Evolutionary conservation across 129 eudicot genomes (phyloP), one percentile per base, ranked within the genome.

Genomic region (Ambrosia artemisiifolia): DNA sequence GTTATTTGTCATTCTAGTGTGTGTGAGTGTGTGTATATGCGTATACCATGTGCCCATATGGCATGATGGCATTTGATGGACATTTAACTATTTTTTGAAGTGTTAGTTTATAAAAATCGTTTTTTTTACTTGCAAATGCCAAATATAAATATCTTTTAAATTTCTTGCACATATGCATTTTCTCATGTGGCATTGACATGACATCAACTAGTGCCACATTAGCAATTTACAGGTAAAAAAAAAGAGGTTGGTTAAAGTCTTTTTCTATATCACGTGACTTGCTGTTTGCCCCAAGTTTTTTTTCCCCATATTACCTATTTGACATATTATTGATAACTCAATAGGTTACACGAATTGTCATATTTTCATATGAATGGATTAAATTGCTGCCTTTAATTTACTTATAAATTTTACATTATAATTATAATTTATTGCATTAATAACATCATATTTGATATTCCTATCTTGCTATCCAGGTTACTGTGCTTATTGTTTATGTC

Each of bases 401-500:
- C 67, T 42, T 30, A n/a, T 65, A 65, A 10, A 50, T 53, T 77
- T 76, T 19, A 60, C 71, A 24, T 48, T 60, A 11, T 48, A 24
- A 24, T 24, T 24, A n/a, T 24, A 35, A 69, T 70, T 59, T 19
- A 55, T 55, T 36, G 46, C 47, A 49, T 28, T 47, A 34, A 36
- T 35, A 69, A 69, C 64, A 17, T 56, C 30, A 5, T 67, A 67
- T 46, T 56, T 56, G 17, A 5, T 67, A 67, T 46, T 56, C 46
- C 59, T 66, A 62, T 66, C 48, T 46, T 61, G 47, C 46, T 78
- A 78, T 77, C 60, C 95, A 89, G 98, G 88, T 90, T 20, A 90
- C 96, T 1, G 96, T 93, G 71, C 95, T 93, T 47, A 85, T 84
- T 20, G 96, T 84, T 30, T 93, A 93, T 38, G 57, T 83, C 6